Base-by-base conservation (phyloP, 768 basidiomycete genomes). In the Leccinum boreale region DNA sequence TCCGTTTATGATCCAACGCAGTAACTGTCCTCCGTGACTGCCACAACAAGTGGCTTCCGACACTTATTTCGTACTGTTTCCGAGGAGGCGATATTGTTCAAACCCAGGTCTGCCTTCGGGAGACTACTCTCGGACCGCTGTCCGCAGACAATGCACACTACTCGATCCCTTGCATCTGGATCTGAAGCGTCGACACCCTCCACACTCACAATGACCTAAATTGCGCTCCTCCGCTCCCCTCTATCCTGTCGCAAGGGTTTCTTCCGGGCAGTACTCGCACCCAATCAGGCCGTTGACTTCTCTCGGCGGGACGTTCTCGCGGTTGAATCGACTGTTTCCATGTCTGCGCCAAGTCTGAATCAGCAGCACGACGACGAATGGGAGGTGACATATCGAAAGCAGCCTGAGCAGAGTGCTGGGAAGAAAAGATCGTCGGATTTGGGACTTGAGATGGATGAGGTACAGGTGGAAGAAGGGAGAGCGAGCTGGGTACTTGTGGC, bases 221-320 rank as follows among this genome's bases (percentile, higher is more conserved):
- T 65, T 69, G 65, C 17, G 8, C 14, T 70, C 14, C 69, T 70
- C 49, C 67, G 67, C n/a, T 63, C 67, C 0, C 62, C 65, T 39
- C 46, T 69, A 0, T 65, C 65, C 14, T 60, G 51, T n/a, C 61
- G 69, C 26, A 71, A 63, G 15, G 67, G 69, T 19, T 60, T 62
- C 33, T 70, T 69, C 21, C 54, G 69, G 12, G 59, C 59, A n/a
- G 52, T 69, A 1, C 60, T 69, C 11, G 51, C 59, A 4, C 60
- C 67, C 12, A 49, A 23, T 11, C 51, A 60, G 35, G 65, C 65
- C 9, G 54, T 66, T 45, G 67, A 70, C 57, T 71, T 70, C 23
- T 68, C 69, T 54, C 65, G 62, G 1, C 53, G 59, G 60, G 69
- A 70, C 50, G 6, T 59, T 35, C 55, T 59, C 28, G 15, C 6